A percentile compares a stretch with the other conserved stretches of the same genome.
Evolutionary conservation across 2,329 filamentous ascomycete genomes (phyloP).

Genomic region (Hypocreales sp.): DNA sequence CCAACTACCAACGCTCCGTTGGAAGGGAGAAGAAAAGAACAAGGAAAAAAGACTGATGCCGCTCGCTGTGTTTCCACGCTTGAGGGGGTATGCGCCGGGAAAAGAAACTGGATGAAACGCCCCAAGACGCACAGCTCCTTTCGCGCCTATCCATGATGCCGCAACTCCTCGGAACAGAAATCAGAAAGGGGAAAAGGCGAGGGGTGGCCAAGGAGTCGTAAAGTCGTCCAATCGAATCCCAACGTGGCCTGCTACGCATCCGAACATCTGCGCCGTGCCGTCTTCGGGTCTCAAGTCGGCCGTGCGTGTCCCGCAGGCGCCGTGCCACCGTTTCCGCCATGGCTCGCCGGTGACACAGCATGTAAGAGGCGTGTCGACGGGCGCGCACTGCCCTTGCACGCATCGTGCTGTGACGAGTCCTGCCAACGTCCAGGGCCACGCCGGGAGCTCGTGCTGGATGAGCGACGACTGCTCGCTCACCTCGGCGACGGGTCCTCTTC

Average conservation of each 20-base stretch:
- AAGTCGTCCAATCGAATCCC: constrained; percentile 1
- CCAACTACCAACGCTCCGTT: not conserved
- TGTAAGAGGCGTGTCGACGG: not conserved
- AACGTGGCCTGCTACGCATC: not conserved
- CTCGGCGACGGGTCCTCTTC: constrained; percentile 46
- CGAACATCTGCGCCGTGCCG: not conserved
- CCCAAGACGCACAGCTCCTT: not conserved
- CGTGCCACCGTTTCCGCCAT: not conserved
- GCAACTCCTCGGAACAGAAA: not conserved
- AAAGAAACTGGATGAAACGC: not conserved
- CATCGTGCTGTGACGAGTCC: not conserved
- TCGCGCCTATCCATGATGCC: constrained; percentile 1
- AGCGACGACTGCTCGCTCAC: constrained; percentile 6
- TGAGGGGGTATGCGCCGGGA: not conserved
- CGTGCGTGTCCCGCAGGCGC: not conserved
- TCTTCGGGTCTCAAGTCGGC: not conserved
- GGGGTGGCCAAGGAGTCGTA: constrained; percentile 1
- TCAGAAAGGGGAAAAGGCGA: not conserved
- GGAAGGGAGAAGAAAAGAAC: no score
- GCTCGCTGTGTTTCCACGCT: not conserved
- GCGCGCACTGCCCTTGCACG: not conserved
- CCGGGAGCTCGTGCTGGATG: no score
- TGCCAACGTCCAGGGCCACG: no score
- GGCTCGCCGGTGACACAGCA: not conserved
- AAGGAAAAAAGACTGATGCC: no score